Evolutionary conservation across 1,284 basidiomycete species (phyloP).

Genomic region (Tylopilus sp.): DNA sequence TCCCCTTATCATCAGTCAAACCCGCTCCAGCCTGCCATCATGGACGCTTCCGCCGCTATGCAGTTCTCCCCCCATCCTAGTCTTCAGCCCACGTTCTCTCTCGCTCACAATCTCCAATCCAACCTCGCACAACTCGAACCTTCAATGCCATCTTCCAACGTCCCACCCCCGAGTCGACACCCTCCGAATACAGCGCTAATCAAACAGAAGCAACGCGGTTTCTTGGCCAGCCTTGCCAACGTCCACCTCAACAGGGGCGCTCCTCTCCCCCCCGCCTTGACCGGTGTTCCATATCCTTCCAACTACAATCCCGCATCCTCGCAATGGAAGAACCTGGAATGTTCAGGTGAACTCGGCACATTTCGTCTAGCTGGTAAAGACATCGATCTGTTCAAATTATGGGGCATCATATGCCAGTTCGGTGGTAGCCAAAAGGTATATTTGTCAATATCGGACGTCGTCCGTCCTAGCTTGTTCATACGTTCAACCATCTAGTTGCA

Average conservation of each 20-base stretch:
- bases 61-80: constrained; percentile 30
- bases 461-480: constrained; percentile 6
- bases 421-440: constrained; percentile 60
- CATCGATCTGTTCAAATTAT: constrained; percentile 69
- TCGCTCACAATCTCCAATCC: constrained; percentile 30
- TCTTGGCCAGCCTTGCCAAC: constrained; percentile 53
- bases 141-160: constrained; percentile 37
- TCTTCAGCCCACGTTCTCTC: constrained; percentile 27
- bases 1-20: constrained; percentile 40
- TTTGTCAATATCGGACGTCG: constrained; percentile 6
- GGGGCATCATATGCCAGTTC: constrained; percentile 49
- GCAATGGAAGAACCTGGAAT: constrained; percentile 59
- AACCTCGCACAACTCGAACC: constrained; percentile 42
- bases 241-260: constrained; percentile 50
- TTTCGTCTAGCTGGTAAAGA: constrained; percentile 73
- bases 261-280: constrained; percentile 64
- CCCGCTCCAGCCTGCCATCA: constrained; percentile 36
- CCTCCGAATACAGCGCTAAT: constrained; percentile 27
- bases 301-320: constrained; percentile 58
- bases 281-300: constrained; percentile 48
- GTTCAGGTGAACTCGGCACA: constrained; percentile 51
- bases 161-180: constrained; percentile 22
- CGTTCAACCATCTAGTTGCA: constrained; percentile 27
- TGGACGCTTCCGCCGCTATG: constrained; percentile 23
- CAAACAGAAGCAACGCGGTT: constrained; percentile 52